A percentile compares a stretch with the other conserved stretches of the same genome.
phyloP scores from a whole-genome alignment of 768 basidiomycete genomes.

The Trametes elegans region DNA sequence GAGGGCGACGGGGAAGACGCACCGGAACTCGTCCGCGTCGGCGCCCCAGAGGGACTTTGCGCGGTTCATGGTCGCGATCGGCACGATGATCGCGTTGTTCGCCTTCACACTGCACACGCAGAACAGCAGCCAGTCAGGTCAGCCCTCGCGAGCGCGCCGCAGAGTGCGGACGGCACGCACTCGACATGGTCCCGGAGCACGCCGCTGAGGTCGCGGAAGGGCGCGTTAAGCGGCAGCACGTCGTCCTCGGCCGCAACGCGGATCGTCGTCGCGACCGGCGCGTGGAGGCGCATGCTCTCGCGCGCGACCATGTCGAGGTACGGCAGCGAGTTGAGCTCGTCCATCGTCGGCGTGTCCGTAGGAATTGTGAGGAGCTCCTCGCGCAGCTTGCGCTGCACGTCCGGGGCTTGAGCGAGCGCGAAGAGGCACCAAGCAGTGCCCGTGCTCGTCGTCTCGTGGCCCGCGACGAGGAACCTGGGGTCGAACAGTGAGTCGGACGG shows the following conservation, averaged over 20 bases:
- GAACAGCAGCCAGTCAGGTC: neutral
- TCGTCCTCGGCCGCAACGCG: constrained; percentile 45
- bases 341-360: constrained; percentile 57
- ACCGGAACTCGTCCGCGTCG: constrained; percentile 59
- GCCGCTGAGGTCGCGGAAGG: constrained; percentile 25
- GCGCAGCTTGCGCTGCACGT: constrained; percentile 38
- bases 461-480: constrained; percentile 33
- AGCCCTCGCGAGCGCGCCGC: no score
- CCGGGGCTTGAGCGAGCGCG: constrained; percentile 37
- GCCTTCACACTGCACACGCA: constrained; percentile 21
- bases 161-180: constrained; percentile 31
- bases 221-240: constrained; percentile 46
- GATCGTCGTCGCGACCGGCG: constrained; percentile 49
- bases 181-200: constrained; percentile 16
- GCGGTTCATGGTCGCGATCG: constrained; percentile 52
- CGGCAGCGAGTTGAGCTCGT: constrained; percentile 60
- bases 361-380: constrained; percentile 41
- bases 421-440: constrained; percentile 38
- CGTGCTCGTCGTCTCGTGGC: constrained; percentile 44
- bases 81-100: constrained; percentile 40
- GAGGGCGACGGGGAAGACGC: no score
- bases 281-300: constrained; percentile 55
- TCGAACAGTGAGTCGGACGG: neutral
- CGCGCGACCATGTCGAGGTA: constrained; percentile 66
- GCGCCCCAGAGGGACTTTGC: constrained; percentile 56